Evolutionary conservation across 371 early-diverging fungal species (phyloP).

Genomic region (Entomophthora muscae): DNA sequence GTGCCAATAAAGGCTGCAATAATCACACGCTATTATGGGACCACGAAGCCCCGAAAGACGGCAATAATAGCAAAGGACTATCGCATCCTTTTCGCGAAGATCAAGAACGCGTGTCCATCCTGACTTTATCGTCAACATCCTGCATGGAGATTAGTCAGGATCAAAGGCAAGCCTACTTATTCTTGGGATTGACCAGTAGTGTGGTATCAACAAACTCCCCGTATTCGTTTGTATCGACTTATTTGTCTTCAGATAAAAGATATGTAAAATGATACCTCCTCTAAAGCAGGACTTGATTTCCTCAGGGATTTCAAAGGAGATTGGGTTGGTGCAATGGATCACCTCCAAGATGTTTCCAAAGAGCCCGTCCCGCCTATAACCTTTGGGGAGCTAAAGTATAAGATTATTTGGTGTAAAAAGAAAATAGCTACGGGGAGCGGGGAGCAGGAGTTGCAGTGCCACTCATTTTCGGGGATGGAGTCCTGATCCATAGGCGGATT

Average conservation of each 20-base stretch:
- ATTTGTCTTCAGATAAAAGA: neutral
- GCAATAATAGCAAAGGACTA: slow-evolving; percentile 4
- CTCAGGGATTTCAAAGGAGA: slow-evolving; percentile 18
- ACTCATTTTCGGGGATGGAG: slow-evolving; percentile 29
- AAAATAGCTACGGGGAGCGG: slow-evolving; percentile 13
- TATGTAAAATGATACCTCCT: slow-evolving; percentile 13
- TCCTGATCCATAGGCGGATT: slow-evolving; percentile 43
- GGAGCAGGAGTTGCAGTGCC: slow-evolving; percentile 46
- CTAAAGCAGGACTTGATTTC: slow-evolving; percentile 20
- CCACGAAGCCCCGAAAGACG: slow-evolving; percentile 5
- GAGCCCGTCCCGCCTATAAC: slow-evolving; percentile 6
- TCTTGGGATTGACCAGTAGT: neutral
- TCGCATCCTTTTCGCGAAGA: neutral
- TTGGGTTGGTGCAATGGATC: slow-evolving; percentile 19
- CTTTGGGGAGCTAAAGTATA: slow-evolving; percentile 1
- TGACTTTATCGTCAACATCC: neutral
- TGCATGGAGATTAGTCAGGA: neutral
- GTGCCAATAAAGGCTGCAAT: slow-evolving; percentile 68
- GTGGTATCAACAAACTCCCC: slow-evolving; percentile 1
- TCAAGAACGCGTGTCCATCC: neutral
- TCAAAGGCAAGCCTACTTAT: neutral
- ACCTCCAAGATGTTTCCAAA: slow-evolving; percentile 18
- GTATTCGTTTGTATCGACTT: neutral
- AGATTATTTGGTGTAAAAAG: neutral
- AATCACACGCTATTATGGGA: slow-evolving; percentile 58